Base-by-base conservation (phyloP, 768 basidiomycete genomes). In the Arthromyces matolae region DNA sequence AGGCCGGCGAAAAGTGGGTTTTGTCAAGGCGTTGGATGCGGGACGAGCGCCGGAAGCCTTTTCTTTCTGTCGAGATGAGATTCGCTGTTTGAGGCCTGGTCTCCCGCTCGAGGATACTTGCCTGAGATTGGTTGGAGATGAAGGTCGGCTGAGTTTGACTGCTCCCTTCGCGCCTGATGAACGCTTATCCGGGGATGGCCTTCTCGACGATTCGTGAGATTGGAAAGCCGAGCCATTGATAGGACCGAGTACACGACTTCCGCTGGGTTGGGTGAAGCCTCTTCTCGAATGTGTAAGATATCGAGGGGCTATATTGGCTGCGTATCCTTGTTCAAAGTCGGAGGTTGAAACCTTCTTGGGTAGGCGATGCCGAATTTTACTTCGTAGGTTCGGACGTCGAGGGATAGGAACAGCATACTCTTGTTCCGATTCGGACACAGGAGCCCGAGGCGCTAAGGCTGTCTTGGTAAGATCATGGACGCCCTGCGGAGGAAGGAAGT, bases 321-420 rank as follows among this genome's bases (percentile, higher is more conserved):
- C 92, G 66, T 94, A 95, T 38, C 93, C 83, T 47, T 87, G 81
- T 67, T 95, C 93, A 45, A 91, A 91, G 61, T 95, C 93, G 5
- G 93, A 94, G 8, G 75, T 73, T 8, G 85, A 84, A 31, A 80
- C 67, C 53, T 81, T 81, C 60, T 72, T 77, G 34, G 76, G 65
- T 37, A 73, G 55, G 31, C 73, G 77, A 57, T 81, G 79, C 49
- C 78, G 73, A 27, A 71, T 71, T 54, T 74, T 79, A 52, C 60
- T 73, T 29, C 81, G 76, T 16, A 69, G 45, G 5, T 71, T 60
- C 13, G 60, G 67, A 14, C 75, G 77, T 46, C 64, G 64, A 29
- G 62, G 67, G 23, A 66, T 45, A 28, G 65, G 62, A 16, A 70
- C 53, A 5, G 70, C 57, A 47, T 78, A 79, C 58, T 89, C 87